A percentile compares a stretch with the other conserved stretches of the same genome.
These are phyloP conservation scores for Anisogramma anomala DNA, from an alignment of 2,329 filamentous ascomycete species.

Conservation along the genomic window DNA sequence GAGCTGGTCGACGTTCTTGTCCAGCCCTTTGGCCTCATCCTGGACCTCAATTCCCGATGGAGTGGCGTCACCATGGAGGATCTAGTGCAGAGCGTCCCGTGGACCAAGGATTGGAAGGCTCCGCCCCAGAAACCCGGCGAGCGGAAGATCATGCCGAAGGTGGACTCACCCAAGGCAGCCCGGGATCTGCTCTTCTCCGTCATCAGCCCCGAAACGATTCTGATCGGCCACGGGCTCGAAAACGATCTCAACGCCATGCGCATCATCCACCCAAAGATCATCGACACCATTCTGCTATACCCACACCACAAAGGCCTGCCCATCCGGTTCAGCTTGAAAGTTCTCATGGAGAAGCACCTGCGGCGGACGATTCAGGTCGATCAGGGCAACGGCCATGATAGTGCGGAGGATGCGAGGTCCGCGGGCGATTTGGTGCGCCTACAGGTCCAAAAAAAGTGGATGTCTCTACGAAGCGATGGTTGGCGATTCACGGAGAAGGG, in stretches of 20 bases:
- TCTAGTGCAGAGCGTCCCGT: conserved; percentile 56
- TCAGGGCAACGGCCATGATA: conserved; percentile 64
- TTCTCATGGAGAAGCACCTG: conserved; percentile 58
- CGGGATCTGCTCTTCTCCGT: conserved; percentile 66
- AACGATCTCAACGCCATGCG: conserved; percentile 85
- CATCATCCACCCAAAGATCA: conserved; percentile 70
- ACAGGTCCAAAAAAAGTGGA: conserved; percentile 62
- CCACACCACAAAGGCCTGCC: conserved; percentile 70
- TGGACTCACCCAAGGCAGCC: conserved; percentile 62
- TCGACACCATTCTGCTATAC: conserved; percentile 78
- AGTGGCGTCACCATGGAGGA: conserved; percentile 77
- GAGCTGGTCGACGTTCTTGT: conserved; percentile 76
- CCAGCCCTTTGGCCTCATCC: conserved; percentile 65
- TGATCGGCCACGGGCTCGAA: conserved; percentile 89
- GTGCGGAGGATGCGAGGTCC: conserved; percentile 77
- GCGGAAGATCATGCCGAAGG: conserved; percentile 51
- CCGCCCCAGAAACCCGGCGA: conserved; percentile 17
- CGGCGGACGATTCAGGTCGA: conserved; percentile 69
- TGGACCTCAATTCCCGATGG: conserved; percentile 87
- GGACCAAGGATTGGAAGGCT: conserved; percentile 23
- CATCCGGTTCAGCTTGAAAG: conserved; percentile 64
- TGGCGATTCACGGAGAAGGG: conserved; percentile 51
- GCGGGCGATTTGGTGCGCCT: conserved; percentile 75
- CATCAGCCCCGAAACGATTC: conserved; percentile 63
- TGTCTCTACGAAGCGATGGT: conserved; percentile 49